Percentiles rank a stretch among this genome's conserved stretches.
Conservation (phyloP, 2,329 filamentous ascomycete genomes). For the Didymella arachidicola region DNA sequence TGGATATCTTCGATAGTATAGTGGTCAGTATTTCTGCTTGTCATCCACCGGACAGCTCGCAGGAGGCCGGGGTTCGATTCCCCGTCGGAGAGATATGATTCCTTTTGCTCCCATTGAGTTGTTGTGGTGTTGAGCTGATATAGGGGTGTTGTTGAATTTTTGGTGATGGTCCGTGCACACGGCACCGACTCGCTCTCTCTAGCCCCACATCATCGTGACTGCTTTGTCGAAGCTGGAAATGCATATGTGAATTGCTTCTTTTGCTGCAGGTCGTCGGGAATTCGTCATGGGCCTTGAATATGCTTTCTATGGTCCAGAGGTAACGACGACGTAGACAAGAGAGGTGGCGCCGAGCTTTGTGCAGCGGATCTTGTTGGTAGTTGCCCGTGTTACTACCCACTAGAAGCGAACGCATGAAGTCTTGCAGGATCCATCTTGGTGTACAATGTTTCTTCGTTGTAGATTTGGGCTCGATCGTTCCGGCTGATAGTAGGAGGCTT, state of each 20-base stretch:
- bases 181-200: background rate
- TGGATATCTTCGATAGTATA: constrained; percentile 24
- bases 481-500: background rate
- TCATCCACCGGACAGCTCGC: constrained; percentile 18
- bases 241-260: background rate
- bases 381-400: too few relatives aligned
- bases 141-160: background rate
- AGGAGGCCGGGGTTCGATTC: constrained; percentile 24
- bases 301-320: background rate
- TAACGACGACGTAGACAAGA: background rate
- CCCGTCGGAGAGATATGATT: constrained; percentile 20
- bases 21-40: constrained; percentile 21
- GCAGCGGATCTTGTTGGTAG: too few relatives aligned
- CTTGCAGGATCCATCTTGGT: background rate
- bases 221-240: background rate
- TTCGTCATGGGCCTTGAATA: background rate
- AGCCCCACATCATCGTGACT: background rate
- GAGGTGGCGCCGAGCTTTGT: background rate
- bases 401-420: background rate
- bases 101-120: background rate
- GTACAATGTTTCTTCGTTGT: background rate
- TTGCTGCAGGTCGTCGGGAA: background rate
- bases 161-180: constrained; percentile 2
- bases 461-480: background rate
- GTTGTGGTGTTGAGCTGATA: background rate